A percentile compares a stretch with the other conserved stretches of the same genome.
These are phyloP conservation scores for Lichtheimia hyalospora DNA, from an alignment of 371 early-diverging fungal species.

Conservation along the genomic window DNA sequence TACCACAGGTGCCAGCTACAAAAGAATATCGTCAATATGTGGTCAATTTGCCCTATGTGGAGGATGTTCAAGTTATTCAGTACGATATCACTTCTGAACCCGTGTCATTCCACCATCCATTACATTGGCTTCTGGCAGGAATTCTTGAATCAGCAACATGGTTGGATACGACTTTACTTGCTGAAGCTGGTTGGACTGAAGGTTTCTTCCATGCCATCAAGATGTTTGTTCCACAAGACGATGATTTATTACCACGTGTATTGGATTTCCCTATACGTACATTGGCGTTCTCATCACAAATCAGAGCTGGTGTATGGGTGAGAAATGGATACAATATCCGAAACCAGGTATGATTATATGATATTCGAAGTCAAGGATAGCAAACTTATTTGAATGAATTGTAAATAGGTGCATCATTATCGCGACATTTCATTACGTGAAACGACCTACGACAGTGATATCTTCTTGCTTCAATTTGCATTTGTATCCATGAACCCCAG, in stretches of 20 bases:
- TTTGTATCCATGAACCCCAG: constrained; percentile 69
- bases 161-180: constrained; percentile 51
- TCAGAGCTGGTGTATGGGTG: constrained; percentile 93
- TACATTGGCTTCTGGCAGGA: constrained; percentile 90
- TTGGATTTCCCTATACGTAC: constrained; percentile 83
- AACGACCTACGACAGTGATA: constrained; percentile 78
- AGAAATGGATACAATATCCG: constrained; percentile 88
- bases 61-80: constrained; percentile 47
- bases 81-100: constrained; percentile 72
- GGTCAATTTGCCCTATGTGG: constrained; percentile 29
- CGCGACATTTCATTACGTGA: constrained; percentile 77
- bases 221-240: constrained; percentile 2
- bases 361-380: not conserved
- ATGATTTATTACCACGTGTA: constrained; percentile 30
- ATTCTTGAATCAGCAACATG: constrained; percentile 71
- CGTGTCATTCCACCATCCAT: constrained; percentile 88
- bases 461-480: constrained; percentile 78
- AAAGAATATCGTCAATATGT: constrained; percentile 3
- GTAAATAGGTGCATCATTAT: constrained; percentile 75
- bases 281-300: constrained; percentile 84
- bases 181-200: constrained; percentile 52
- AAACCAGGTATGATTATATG: constrained; percentile 42
- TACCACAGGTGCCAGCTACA: constrained; percentile 14
- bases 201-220: constrained; percentile 52
- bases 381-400: constrained; percentile 13